A percentile compares a stretch with the other conserved stretches of the same genome.
phyloP scores from a whole-genome alignment of 2,329 filamentous ascomycete species.

The Calonectria leucothoes region DNA sequence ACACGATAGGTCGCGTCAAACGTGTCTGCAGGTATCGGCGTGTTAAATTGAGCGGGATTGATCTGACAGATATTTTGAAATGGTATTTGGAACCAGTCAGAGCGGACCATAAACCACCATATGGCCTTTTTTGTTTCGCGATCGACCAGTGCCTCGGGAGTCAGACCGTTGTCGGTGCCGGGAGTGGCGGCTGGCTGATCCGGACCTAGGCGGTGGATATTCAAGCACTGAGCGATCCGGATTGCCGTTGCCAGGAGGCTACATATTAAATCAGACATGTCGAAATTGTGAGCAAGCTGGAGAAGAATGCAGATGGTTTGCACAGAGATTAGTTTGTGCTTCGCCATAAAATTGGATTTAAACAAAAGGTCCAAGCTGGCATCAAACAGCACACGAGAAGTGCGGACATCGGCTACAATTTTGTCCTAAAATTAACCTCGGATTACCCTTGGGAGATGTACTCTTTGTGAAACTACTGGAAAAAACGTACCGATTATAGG shows the following conservation, averaged over 20 bases:
- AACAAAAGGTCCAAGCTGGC: neutral
- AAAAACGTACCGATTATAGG: neutral
- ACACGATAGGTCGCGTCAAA: no score
- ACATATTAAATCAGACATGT: constrained; percentile 2
- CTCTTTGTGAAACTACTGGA: no score
- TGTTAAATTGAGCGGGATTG: no score
- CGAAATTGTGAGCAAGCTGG: constrained; percentile 12
- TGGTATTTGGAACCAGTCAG: no score
- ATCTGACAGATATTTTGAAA: no score
- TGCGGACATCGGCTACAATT: neutral
- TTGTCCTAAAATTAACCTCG: no score
- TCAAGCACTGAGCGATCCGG: constrained; percentile 11
- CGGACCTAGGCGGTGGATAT: constrained; percentile 7
- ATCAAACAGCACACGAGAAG: constrained; percentile 1
- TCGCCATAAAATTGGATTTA: constrained; percentile 11
- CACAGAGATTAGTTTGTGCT: neutral
- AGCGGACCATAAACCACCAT: no score
- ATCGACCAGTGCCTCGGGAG: no score
- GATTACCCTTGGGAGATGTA: no score
- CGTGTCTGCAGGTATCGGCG: no score
- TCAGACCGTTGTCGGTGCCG: no score
- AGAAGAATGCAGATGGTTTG: constrained; percentile 11
- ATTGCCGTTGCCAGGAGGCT: constrained; percentile 6
- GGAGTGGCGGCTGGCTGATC: neutral
- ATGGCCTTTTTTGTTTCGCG: no score